phyloP scores from a whole-genome alignment of 139 green algal genomes.

The Zygnema cylindricum region DNA sequence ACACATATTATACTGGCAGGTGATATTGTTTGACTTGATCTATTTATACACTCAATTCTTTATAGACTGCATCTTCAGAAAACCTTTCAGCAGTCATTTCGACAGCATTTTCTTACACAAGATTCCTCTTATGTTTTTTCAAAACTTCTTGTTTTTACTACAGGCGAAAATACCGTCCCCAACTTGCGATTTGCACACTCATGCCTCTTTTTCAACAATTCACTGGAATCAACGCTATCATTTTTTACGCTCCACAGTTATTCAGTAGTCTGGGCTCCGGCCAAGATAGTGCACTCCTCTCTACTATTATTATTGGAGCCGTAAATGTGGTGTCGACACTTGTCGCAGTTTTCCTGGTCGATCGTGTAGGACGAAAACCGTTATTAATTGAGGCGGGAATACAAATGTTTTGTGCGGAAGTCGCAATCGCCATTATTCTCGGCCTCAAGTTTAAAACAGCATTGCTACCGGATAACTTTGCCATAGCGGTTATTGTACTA shows the following conservation, averaged over 20 bases:
- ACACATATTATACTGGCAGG: not conserved
- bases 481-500: slow-evolving; percentile 66
- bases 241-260: slow-evolving; percentile 71
- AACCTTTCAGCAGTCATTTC: not conserved
- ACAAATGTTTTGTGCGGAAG: slow-evolving; percentile 68
- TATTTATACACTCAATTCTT: not conserved
- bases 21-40: not conserved
- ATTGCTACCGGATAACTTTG: slow-evolving; percentile 40
- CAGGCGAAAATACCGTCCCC: slow-evolving; percentile 61
- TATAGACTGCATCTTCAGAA: not conserved
- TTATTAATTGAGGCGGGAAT: slow-evolving; percentile 74
- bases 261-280: slow-evolving; percentile 67
- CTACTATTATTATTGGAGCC: slow-evolving; percentile 69
- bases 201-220: slow-evolving; percentile 76
- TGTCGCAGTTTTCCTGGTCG: slow-evolving; percentile 71
- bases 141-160: slow-evolving; percentile 61
- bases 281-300: slow-evolving; percentile 61
- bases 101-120: not conserved
- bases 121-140: no score
- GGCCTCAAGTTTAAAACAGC: slow-evolving; percentile 35
- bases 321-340: slow-evolving; percentile 70
- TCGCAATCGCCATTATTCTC: slow-evolving; percentile 51
- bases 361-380: slow-evolving; percentile 63
- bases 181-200: slow-evolving; percentile 67
- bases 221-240: slow-evolving; percentile 72